Evolutionary conservation across 2,329 filamentous ascomycete species (phyloP).

Genomic region (Colletotrichum cereale): DNA sequence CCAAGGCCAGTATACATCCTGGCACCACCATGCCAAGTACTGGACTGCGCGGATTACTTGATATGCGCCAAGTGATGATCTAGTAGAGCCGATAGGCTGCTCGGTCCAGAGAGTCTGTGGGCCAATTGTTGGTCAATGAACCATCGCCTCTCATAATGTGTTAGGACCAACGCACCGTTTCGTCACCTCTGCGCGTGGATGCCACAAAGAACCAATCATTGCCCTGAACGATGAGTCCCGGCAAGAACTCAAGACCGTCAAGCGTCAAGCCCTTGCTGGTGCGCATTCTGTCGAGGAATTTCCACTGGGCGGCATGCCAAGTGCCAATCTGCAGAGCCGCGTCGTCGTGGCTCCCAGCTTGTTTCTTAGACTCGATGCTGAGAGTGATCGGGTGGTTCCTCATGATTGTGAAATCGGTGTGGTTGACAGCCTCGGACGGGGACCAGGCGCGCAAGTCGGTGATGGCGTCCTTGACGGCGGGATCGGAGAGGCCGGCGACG

Average conservation of each 20-base stretch:
- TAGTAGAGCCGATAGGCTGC: not conserved
- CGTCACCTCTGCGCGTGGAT: too few species aligned
- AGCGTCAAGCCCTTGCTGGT: not conserved
- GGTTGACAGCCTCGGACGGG: conserved; percentile 35
- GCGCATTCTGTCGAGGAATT: not conserved
- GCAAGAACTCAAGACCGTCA: too few species aligned
- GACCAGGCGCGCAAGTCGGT: not conserved
- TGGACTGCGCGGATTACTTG: not conserved
- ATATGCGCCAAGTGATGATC: not conserved
- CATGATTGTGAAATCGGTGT: conserved; percentile 41
- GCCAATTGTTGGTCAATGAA: not conserved
- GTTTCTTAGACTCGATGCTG: conserved; percentile 43
- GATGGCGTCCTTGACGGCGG: not conserved
- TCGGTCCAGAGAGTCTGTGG: not conserved
- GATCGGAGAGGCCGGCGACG: not conserved
- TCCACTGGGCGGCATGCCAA: conserved; percentile 44
- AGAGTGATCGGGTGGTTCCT: conserved; percentile 38
- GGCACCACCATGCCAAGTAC: conserved; percentile 4
- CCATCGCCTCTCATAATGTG: too few species aligned
- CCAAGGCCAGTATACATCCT: conserved; percentile 1
- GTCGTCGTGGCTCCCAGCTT: conserved; percentile 34
- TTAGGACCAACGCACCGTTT: too few species aligned
- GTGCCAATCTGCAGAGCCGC: conserved; percentile 41
- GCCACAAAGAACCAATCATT: too few species aligned
- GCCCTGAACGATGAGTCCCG: too few species aligned